A percentile compares a stretch with the other conserved stretches of the same genome.
These are phyloP conservation scores for Candida tammaniensis DNA, from an alignment of 805 yeast genomes.

Conservation along the genomic window DNA sequence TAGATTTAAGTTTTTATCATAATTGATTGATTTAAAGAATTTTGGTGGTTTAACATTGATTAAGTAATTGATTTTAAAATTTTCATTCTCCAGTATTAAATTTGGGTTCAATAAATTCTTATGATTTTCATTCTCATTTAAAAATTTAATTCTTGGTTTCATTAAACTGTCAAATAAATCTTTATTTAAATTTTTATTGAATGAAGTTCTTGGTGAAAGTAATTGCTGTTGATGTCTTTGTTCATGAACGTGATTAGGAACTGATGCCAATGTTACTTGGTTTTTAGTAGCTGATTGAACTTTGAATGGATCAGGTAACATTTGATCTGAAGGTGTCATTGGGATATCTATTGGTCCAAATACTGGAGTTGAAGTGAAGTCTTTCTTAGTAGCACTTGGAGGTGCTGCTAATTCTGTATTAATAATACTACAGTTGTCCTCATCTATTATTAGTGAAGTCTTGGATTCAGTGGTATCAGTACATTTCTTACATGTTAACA, in stretches of 20 bases:
- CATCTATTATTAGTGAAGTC: too few relatives aligned
- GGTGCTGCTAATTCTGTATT: not conserved
- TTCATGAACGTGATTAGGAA: not conserved
- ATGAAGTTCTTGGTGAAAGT: constrained; percentile 16
- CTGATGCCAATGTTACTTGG: not conserved
- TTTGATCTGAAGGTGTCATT: constrained; percentile 16
- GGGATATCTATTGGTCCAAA: constrained; percentile 14
- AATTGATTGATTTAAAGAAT: constrained; percentile 11
- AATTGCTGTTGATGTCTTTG: constrained; percentile 9
- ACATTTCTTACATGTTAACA: constrained; percentile 14
- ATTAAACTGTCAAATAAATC: constrained; percentile 14
- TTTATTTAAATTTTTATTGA: constrained; percentile 13
- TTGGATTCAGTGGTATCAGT: constrained; percentile 1
- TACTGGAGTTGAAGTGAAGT: constrained; percentile 8
- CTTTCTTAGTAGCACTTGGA: not conserved
- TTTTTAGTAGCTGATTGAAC: not conserved
- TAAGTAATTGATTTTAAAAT: constrained; percentile 16
- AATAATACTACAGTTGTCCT: too few relatives aligned
- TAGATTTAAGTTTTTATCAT: constrained; percentile 10
- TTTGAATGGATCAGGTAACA: constrained; percentile 16
- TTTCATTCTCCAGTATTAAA: not conserved
- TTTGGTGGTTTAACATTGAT: constrained; percentile 21
- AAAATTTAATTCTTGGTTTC: constrained; percentile 14
- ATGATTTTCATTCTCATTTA: constrained; percentile 4
- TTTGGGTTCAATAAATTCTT: constrained; percentile 4